phyloP scores from a whole-genome alignment of 345 rosid genomes.

The Euphorbia pulcherrima region DNA sequence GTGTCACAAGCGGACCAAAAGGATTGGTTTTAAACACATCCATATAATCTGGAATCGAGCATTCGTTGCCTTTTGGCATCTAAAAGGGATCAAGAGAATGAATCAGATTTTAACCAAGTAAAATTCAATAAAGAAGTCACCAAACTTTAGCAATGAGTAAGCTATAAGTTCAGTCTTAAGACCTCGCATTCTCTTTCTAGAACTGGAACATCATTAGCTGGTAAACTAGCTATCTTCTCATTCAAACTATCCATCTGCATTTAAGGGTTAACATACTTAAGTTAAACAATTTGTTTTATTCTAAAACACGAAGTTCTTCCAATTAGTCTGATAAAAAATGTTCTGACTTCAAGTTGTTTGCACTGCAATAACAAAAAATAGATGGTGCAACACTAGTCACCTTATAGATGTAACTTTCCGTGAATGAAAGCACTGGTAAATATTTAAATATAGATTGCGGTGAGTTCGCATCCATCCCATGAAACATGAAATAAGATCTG shows the following conservation, averaged over 20 bases:
- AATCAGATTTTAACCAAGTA: constrained; percentile 13
- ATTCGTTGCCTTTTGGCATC: constrained; percentile 34
- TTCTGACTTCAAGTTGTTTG: background rate
- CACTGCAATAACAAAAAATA: background rate
- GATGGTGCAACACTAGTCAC: constrained; percentile 31
- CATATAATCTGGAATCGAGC: constrained; percentile 25
- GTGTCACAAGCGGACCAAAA: constrained; percentile 44
- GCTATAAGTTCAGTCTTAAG: constrained; percentile 15
- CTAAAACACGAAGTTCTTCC: background rate
- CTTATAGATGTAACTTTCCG: constrained; percentile 86
- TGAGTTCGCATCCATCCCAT: constrained; percentile 52
- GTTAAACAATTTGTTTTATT: constrained; percentile 1
- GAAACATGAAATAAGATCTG: constrained; percentile 96
- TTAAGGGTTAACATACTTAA: background rate
- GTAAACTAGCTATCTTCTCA: constrained; percentile 52
- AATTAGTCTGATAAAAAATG: background rate
- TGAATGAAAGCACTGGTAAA: constrained; percentile 70
- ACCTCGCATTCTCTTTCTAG: constrained; percentile 31
- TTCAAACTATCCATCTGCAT: constrained; percentile 79
- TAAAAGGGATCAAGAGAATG: constrained; percentile 23
- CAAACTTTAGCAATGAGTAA: background rate
- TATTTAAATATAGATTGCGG: constrained; percentile 57
- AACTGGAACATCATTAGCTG: constrained; percentile 25
- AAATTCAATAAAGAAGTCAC: constrained; percentile 10
- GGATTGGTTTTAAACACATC: constrained; percentile 43